phyloP scores from a whole-genome alignment of 805 yeast species.

The Starmerella apicola region DNA sequence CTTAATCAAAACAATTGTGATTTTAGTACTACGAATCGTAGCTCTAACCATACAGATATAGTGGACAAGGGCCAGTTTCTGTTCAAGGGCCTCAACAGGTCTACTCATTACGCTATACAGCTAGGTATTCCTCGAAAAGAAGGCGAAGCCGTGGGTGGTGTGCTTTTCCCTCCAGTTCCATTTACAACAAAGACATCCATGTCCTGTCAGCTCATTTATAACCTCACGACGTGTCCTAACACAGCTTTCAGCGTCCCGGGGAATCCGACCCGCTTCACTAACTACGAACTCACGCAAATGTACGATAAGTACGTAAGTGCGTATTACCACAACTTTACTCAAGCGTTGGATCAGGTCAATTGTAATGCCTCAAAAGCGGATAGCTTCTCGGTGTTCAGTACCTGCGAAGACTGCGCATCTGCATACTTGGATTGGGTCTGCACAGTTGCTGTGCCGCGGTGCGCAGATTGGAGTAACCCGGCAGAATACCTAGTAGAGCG shows the following conservation, averaged over 20 bases:
- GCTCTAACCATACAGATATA: conserved; percentile 27
- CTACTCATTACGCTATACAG: conserved; percentile 53
- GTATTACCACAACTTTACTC: conserved; percentile 53
- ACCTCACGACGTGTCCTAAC: conserved; percentile 59
- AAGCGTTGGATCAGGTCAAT: conserved; percentile 60
- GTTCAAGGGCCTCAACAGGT: conserved; percentile 45
- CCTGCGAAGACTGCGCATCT: conserved; percentile 58
- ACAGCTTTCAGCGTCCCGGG: conserved; percentile 85
- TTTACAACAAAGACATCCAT: conserved; percentile 42
- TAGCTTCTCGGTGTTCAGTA: conserved; percentile 56
- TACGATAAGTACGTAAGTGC: conserved; percentile 55
- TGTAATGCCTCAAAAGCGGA: conserved; percentile 58
- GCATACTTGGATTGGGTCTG: conserved; percentile 84
- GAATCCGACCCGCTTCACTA: conserved; percentile 28
- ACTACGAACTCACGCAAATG: conserved; percentile 30
- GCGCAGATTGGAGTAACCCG: conserved; percentile 37
- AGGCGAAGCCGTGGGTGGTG: conserved; percentile 40
- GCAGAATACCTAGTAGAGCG: conserved; percentile 34
- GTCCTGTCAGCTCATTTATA: conserved; percentile 64
- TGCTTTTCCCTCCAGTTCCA: conserved; percentile 41
- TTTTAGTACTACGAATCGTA: conserved; percentile 31
- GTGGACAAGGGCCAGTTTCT: conserved; percentile 44
- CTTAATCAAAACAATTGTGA: conserved; percentile 26
- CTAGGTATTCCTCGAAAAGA: conserved; percentile 29
- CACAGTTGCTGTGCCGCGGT: conserved; percentile 75